A percentile compares a stretch with the other conserved stretches of the same genome.
These are phyloP conservation scores for Hygrophila difformis DNA, from an alignment of 257 asterid genomes.

Conservation along the genomic window DNA sequence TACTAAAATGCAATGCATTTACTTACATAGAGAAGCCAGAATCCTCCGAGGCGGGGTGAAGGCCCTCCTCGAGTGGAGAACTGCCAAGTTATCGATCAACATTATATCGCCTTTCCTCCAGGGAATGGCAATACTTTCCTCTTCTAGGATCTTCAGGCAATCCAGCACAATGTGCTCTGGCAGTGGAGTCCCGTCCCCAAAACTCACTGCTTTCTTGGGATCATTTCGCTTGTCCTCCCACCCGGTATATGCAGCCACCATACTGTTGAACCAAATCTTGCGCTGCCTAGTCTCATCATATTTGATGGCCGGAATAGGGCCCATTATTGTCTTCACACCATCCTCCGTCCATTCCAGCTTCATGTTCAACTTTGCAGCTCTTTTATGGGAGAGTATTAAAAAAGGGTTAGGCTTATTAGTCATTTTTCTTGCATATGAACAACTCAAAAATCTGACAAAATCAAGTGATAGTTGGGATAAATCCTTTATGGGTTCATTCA, in stretches of 20 bases:
- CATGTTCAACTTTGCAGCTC: conserved; percentile 78
- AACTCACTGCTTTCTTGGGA: conserved; percentile 73
- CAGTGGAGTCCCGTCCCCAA: conserved; percentile 64
- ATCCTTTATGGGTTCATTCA: background rate
- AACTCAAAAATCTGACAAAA: too few relatives aligned
- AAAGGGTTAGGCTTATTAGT: too few relatives aligned
- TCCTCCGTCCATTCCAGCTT: conserved; percentile 73
- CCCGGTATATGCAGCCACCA: conserved; percentile 86
- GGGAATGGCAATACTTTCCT: conserved; percentile 68
- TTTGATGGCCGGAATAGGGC: conserved; percentile 79
- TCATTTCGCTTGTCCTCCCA: conserved; percentile 77
- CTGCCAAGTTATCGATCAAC: conserved; percentile 73
- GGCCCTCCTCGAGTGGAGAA: conserved; percentile 72
- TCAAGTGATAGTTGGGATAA: too few relatives aligned
- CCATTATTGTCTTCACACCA: conserved; percentile 65
- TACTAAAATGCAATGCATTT: background rate
- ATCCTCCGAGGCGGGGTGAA: conserved; percentile 73
- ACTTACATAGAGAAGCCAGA: conserved; percentile 82
- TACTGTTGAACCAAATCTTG: conserved; percentile 81
- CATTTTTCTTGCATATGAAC: too few relatives aligned
- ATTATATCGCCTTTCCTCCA: conserved; percentile 75
- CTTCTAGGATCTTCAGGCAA: conserved; percentile 58
- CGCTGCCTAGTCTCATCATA: conserved; percentile 43
- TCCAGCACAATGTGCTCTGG: conserved; percentile 50
- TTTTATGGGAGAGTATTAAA: too few relatives aligned